Base-by-base conservation (phyloP, 1,284 basidiomycete genomes). In the Erythrobasidium hasegawianum region DNA sequence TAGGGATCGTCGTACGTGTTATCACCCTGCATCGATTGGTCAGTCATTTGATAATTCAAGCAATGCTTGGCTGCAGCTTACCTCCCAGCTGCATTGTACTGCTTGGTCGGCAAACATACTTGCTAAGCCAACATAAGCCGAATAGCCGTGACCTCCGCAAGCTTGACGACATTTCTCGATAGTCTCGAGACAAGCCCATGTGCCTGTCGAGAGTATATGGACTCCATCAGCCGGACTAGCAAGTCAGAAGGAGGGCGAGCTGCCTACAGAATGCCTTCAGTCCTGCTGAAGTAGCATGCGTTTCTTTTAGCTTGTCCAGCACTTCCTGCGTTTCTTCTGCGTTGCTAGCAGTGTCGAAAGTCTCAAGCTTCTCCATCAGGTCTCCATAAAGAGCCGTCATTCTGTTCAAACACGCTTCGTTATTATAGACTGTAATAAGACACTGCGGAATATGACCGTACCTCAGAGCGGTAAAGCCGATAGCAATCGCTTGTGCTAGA, bases 121-220 rank as follows among this genome's bases (percentile, higher is more conserved):
- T 4, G 82, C 80, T 47, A 84, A 77, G 57, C 80, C 81, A 7
- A 81, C 81, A 76, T 84, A 83, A 18, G 81, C 79, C 33, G 81
- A 82, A 75, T 83, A 84, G 7, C 83, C 83, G 72, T 83, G 82
- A 4, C 83, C 83, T 69, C 83, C 83, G 65, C 80, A 81, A n/a
- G 80, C 75, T 75, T 83, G 79, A 57, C 83, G 76, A 68, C 81
- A 82, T 61, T 80, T 81, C 72, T 83, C 82, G 60, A 84, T 83
- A 18, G 81, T 81, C 69, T 82, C 80, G 56, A 84, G 77, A 54
- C 80, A 56, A 38, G 54, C 54, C 54, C 26, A 38, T 7, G 50
- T 29, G 18, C 50, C 26, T 53, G 26, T 16, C 20, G 18, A 13
- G 20, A 39, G n/a, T n/a, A n/a, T n/a, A n/a, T n/a, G n/a, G n/a